Conservation (phyloP, 2,329 filamentous ascomycete genomes). For the Bipolaris victoriae region DNA sequence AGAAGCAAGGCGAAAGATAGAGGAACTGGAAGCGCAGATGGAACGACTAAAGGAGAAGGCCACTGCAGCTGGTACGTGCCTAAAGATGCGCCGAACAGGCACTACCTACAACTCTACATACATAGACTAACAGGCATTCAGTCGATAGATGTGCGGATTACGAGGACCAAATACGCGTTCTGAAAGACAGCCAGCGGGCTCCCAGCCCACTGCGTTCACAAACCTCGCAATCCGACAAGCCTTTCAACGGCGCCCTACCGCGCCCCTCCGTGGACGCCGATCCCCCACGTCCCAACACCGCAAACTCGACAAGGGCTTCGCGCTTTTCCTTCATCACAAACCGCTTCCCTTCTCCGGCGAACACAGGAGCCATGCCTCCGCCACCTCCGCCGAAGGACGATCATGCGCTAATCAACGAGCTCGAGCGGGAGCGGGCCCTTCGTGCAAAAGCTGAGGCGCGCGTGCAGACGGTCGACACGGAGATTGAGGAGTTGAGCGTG, state of each 20-base stretch:
- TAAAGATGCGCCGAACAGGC: not conserved
- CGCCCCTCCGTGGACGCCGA: slow-evolving; percentile 31
- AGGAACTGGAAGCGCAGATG: slow-evolving; percentile 73
- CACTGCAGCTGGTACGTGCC: slow-evolving; percentile 61
- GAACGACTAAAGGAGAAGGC: slow-evolving; percentile 73
- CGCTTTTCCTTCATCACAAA: slow-evolving; percentile 54
- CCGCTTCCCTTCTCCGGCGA: slow-evolving; percentile 44
- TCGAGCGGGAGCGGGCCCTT: slow-evolving; percentile 70
- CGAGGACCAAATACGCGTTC: slow-evolving; percentile 73
- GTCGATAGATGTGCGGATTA: slow-evolving; percentile 72
- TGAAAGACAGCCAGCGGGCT: slow-evolving; percentile 42
- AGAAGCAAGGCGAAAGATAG: slow-evolving; percentile 34
- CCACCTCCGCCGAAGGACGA: slow-evolving; percentile 39
- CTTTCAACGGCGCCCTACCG: slow-evolving; percentile 18
- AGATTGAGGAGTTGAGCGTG: slow-evolving; percentile 79
- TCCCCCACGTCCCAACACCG: slow-evolving; percentile 38
- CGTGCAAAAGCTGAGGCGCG: slow-evolving; percentile 72
- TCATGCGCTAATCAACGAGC: slow-evolving; percentile 63
- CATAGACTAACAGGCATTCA: slow-evolving; percentile 31
- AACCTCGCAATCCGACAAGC: slow-evolving; percentile 21
- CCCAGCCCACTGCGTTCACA: slow-evolving; percentile 13
- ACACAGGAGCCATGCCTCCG: slow-evolving; percentile 39
- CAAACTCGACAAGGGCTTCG: slow-evolving; percentile 40
- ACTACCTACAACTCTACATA: not conserved
- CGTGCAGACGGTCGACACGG: slow-evolving; percentile 68